Conservation (phyloP, 192 early-diverging fungal genomes). For the Podila clonocystis region DNA sequence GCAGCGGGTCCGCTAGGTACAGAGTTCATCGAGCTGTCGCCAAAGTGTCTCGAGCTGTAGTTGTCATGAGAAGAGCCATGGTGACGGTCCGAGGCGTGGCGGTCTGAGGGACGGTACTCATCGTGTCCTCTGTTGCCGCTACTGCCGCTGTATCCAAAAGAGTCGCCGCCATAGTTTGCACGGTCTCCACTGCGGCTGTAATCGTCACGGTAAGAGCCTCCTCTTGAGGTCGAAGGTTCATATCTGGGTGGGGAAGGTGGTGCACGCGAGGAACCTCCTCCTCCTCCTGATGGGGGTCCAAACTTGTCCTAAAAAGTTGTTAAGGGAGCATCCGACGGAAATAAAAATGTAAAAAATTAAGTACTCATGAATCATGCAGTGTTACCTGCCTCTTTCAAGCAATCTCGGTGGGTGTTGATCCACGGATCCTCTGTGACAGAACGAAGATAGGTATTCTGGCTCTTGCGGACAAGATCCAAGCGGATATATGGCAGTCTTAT, state of each 20-base stretch:
- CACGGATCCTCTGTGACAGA: background rate
- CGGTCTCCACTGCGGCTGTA: background rate
- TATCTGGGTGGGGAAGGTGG: slow-evolving; percentile 10
- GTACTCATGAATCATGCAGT: too few species aligned
- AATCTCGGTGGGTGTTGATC: too few species aligned
- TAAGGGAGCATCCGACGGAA: background rate
- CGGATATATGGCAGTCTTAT: too few species aligned
- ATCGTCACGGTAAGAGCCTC: background rate
- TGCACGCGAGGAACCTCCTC: slow-evolving; percentile 2
- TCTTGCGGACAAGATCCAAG: background rate
- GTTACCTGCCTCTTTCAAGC: too few species aligned
- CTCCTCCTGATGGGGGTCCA: slow-evolving; percentile 25
- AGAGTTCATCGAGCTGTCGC: slow-evolving; percentile 18
- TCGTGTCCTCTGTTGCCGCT: slow-evolving; percentile 2
- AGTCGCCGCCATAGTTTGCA: slow-evolving; percentile 4
- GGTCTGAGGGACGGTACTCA: background rate
- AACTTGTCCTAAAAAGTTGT: slow-evolving; percentile 32
- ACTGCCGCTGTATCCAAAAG: slow-evolving; percentile 13
- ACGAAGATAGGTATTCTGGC: background rate
- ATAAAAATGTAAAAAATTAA: too few species aligned
- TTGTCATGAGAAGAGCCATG: background rate
- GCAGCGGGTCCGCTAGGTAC: slow-evolving; percentile 40
- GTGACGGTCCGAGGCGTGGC: background rate
- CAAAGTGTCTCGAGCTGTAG: background rate
- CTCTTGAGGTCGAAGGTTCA: slow-evolving; percentile 9